Base-by-base conservation (phyloP, 768 basidiomycete species). In the Tulasnella sp. region DNA sequence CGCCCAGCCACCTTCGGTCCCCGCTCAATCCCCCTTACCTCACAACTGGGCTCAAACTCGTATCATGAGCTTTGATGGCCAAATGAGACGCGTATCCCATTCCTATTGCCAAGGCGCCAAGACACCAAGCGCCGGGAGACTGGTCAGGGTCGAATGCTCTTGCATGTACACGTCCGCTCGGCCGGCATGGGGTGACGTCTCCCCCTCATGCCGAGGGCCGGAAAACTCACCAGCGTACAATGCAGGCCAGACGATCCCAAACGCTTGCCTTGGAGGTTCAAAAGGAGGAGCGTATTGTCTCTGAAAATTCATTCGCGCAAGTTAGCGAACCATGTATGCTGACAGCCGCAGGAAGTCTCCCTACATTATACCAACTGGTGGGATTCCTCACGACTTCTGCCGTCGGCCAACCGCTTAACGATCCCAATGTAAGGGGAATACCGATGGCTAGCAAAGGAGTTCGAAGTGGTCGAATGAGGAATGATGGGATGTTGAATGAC, bases 11-110 rank as follows among this genome's bases (percentile, higher is more conserved):
- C 81, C 81, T 6, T 80, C 64, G 9, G 31, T 24, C 40, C 80
- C 81, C 79, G 28, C 81, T 81, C 81, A 72, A 42, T 20, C 72
- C 50, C 58, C 28, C 46, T 44, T 44, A 92, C 90, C 88, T 87
- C 76, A 85, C 86, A 6, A 83, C 80, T 9, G 88, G 86, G 34
- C 87, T 85, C 7, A 86, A 83, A 12, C 89, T 85, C 16, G 80
- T 82, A 83, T 92, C 92, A 80, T 91, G 86, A 0, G 89, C 87
- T 81, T 88, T 88, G 46, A 90, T 89, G 3, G 91, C 89, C 37
- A 93, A 83, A 84, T 93, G 90, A 9, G 91, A 92, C 9, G 91
- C 91, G 83, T 90, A 93, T 31, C 93, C 93, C 91, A 93, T 92
- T 11, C 88, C 89, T 88, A 54, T 69, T 37, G 76, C 37, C 46